phyloP scores from a whole-genome alignment of 805 yeast species.

The Schwanniomyces polymorphus region DNA sequence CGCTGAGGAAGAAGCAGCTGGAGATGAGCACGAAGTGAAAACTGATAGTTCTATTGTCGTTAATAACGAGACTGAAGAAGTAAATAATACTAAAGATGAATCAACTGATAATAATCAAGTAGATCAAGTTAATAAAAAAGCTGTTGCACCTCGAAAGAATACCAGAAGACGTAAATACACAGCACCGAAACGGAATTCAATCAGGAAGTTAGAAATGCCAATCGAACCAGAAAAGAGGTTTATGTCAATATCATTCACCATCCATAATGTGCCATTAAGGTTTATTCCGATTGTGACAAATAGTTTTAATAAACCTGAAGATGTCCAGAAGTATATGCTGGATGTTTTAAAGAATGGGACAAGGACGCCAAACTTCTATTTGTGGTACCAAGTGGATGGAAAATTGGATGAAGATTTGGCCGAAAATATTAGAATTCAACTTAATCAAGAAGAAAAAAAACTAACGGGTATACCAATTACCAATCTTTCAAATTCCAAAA shows the following conservation, averaged over 20 bases:
- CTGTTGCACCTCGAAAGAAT: constrained; percentile 14
- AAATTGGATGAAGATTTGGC: constrained; percentile 65
- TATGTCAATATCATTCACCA: constrained; percentile 65
- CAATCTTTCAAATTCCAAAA: constrained; percentile 21
- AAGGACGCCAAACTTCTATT: constrained; percentile 57
- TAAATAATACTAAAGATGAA: background rate
- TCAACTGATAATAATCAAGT: background rate
- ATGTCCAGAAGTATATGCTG: constrained; percentile 63
- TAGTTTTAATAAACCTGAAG: constrained; percentile 58
- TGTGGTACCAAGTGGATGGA: constrained; percentile 87
- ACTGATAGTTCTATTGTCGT: constrained; percentile 2
- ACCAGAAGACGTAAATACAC: constrained; percentile 13
- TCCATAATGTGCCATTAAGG: constrained; percentile 65
- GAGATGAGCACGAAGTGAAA: constrained; percentile 1
- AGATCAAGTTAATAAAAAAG: constrained; percentile 13
- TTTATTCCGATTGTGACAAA: constrained; percentile 64
- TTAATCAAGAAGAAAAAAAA: constrained; percentile 54
- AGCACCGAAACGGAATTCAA: constrained; percentile 7
- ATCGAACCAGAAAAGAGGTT: constrained; percentile 45
- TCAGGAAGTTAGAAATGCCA: constrained; percentile 29
- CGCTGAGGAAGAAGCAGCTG: constrained; percentile 5
- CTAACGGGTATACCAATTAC: constrained; percentile 33
- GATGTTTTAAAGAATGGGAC: constrained; percentile 58
- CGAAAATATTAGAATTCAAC: constrained; percentile 59
- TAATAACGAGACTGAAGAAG: constrained; percentile 4